Base-by-base conservation (phyloP, 352 stramenopile species). In the Pilasporangium apinafurcum region DNA sequence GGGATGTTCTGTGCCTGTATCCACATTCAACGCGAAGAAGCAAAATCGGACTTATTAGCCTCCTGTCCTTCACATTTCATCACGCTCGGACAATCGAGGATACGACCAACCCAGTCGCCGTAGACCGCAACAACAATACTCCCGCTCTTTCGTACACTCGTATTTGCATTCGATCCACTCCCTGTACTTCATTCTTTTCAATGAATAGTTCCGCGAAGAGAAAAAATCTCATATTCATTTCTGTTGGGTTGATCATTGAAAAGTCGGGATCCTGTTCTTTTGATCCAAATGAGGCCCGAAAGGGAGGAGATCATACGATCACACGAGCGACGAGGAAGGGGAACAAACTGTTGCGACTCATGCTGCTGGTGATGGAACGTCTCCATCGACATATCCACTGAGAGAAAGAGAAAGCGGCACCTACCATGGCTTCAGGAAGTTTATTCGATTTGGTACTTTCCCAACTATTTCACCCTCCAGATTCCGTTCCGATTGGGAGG, bases 1-100 rank as follows among this genome's bases (percentile, higher is more conserved):
- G 97, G 96, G 50, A 97, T 89, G 65, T 79, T 88, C 60, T 83
- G 71, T 33, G 60, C 64, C 70, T 80, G 40, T 25, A 65, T n/a
- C n/a, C n/a, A n/a, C n/a, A n/a, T n/a, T n/a, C n/a, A n/a, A n/a
- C n/a, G n/a, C n/a, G n/a, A n/a, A n/a, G n/a, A n/a, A n/a, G n/a
- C n/a, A n/a, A n/a, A n/a, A n/a, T n/a, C n/a, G n/a, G n/a, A n/a
- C n/a, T n/a, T n/a, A n/a, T n/a, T n/a, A n/a, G n/a, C n/a, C n/a
- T n/a, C n/a, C n/a, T n/a, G n/a, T n/a, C n/a, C n/a, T n/a, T n/a
- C n/a, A n/a, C n/a, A n/a, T n/a, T n/a, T n/a, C n/a, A n/a, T n/a
- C n/a, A n/a, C n/a, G n/a, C n/a, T n/a, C n/a, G n/a, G n/a, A n/a
- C n/a, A n/a, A n/a, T n/a, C n/a, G n/a, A n/a, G n/a, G n/a, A n/a